Evolutionary conservation across 2,329 filamentous ascomycete genomes (phyloP), one percentile per base, ranked within the genome.

Genomic region (Epicoccum sorghinum): DNA sequence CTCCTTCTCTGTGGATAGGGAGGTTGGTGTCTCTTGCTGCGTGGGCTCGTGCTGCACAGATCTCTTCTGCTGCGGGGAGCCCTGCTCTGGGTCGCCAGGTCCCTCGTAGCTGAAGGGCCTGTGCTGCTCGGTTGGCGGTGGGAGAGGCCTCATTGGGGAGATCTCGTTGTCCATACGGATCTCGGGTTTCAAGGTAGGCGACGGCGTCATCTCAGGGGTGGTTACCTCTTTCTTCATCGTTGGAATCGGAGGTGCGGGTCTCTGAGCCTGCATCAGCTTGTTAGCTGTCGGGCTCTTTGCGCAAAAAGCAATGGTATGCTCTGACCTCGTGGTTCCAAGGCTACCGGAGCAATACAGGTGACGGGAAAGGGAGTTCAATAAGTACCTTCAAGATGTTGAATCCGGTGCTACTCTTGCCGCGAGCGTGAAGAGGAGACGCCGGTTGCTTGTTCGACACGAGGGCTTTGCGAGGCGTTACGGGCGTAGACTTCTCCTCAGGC

Each of bases 361-460:
- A 45, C 47, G 62, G 64, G 38, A 65, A 59, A 43, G 64, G 55
- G 52, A 67, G 48, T 52, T 66, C 51, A 25, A 65, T 63, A 63
- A 65, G 58, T 69, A 74, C 71, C 64, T 73, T 71, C 58, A 75
- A 59, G 29, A 73, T 62, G 46, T 71, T 69, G 51, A 75, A 73
- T 29, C 71, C 69, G 12, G 72, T 73, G 52, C 66, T 73, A 53
- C 73, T 75, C 54, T 75, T 75, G 18, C 72, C 70, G 9, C 70
- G 69, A 33, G 59, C 49, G 44, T 74, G 72, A 47, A 69, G 66
- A 33, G 65, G 61, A 23, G 62, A 62, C 8, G 45, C 49, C 32
- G 52, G 66, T 29, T 51, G 55, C 48, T 62, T 66, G 38, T 70
- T 71, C 2, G 68, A 67, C 1, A 58, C 56, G 39, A 69, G 62